Base-by-base conservation (phyloP, 441 rosid species). In the Theobroma grandiflorum region DNA sequence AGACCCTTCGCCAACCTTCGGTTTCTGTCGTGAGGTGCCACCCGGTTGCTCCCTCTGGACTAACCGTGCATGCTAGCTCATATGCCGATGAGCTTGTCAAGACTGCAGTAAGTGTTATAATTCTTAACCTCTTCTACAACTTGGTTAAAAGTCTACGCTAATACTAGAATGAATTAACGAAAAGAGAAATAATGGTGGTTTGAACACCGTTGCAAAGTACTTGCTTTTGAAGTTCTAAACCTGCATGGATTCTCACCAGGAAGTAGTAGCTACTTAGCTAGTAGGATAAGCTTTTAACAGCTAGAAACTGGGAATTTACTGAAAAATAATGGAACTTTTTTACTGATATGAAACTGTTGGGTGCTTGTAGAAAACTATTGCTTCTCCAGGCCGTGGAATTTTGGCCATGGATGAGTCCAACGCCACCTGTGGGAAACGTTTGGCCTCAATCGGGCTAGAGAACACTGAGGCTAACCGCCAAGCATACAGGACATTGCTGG, bases 371-470 rank as follows among this genome's bases (percentile, higher is more conserved):
- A 88, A 92, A 90, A 89, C 88, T 6, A 26, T 92, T 80, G 96
- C 94, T 50, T 89, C 93, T 2, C 93, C 94, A 0, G 92, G 91
- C 20, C 88, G 89, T 66, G 93, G 93, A 59, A 90, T 89, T 59
- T 77, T 89, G 85, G 91, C 89, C 71, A 89, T 87, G 91, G 93
- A 92, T 61, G 93, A 90, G 86, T 87, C 92, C 2, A 90, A 86
- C 47, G 93, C 90, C 18, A 90, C 92, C 18, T 85, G 93, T 40
- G 91, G 94, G 43, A 92, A 94, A 80, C 93, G 97, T 84, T 83
- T 92, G 72, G 96, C 90, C 12, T 92, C 98, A 0, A 94, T 92
- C 0, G 97, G 96, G 82, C 88, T 94, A 22, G 97, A 94, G 85
- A 94, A 94, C 90, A 92, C 97, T 0, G 94, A 92, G 87, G 91